Evolutionary conservation across 2,329 filamentous ascomycete species (phyloP), one percentile per base, ranked within the genome.

Genomic region (Trichoderma hamatum): DNA sequence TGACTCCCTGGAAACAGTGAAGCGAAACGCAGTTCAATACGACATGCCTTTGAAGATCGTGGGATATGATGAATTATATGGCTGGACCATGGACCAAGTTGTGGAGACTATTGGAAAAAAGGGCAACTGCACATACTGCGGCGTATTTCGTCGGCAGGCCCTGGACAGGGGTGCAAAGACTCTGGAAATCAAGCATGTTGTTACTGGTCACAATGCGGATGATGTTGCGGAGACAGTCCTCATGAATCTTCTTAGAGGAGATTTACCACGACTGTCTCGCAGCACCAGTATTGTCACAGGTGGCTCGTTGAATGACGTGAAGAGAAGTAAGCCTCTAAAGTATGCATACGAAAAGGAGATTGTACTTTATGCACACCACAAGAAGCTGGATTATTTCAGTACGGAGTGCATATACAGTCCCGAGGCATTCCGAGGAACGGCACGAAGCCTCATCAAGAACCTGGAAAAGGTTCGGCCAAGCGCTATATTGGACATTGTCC

Each of bases 321-420:
- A 97, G 83, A 88, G 96, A 72, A 97, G 93, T 81, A 99, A 99
- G 81, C 96, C 96, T 16, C 85, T 99, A 56, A 98, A 99, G 80
- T 99, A 98, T 78, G 94, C 95, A 1, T 99, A 98, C 77, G 96
- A 99, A 78, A 99, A 99, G 82, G 96, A 99, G 78, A 99, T 99
- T 73, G 96, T 99, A 21, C 85, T 99, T 6, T 99, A 99, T 78
- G 96, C 96, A 5, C 93, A 98, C 77, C 94, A 99, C 83, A 97
- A 96, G 81, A 94, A 94, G 79, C 85, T 99, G 72, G 94, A 98
- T 78, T 99, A 99, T 81, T 99, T 99, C 81, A 97, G 90, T 76
- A 99, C 96, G 0, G 96, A 99, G 81, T 99, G 96, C 83, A 94
- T 99, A 70, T 99, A 99, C 83, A 97, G 93, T 66, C 96, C 96